phyloP scores from a whole-genome alignment of 2,329 filamentous ascomycete genomes.

The Nigrograna mackinnonii region DNA sequence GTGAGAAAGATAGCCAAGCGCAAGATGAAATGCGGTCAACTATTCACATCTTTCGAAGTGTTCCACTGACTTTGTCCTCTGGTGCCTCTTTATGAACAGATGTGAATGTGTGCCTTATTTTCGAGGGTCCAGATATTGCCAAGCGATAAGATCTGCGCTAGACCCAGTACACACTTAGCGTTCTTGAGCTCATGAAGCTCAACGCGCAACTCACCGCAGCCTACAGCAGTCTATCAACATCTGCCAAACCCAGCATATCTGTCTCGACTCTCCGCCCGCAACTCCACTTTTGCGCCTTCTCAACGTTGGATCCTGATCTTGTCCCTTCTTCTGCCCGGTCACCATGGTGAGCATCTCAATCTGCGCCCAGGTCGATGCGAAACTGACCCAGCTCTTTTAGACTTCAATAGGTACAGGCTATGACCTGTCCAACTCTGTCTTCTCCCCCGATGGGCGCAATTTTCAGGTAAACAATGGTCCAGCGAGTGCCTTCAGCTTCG shows the following conservation, averaged over 20 bases:
- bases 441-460: conserved; percentile 97
- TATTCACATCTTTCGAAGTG: too few species aligned
- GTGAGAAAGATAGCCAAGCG: too few species aligned
- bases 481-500: conserved; percentile 2
- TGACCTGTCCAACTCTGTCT: conserved; percentile 99
- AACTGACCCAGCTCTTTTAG: conserved; percentile 51
- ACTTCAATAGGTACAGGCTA: conserved; percentile 99
- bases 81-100: too few species aligned
- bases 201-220: conserved; percentile 35
- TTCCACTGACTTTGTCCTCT: too few species aligned
- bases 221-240: conserved; percentile 26
- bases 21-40: too few species aligned
- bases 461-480: conserved; percentile 88
- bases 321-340: conserved; percentile 6
- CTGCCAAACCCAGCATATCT: background rate
- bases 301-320: conserved; percentile 2
- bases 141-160: conserved; percentile 11
- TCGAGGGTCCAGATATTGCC: conserved; percentile 8
- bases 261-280: background rate
- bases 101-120: background rate
- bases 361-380: background rate
- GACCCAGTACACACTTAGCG: conserved; percentile 10
- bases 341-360: conserved; percentile 30
- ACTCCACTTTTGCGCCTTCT: background rate
- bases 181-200: conserved; percentile 11